These are phyloP conservation scores for Aureobasidium uvarum DNA, from an alignment of 2,329 filamentous ascomycete genomes.

Conservation along the genomic window DNA sequence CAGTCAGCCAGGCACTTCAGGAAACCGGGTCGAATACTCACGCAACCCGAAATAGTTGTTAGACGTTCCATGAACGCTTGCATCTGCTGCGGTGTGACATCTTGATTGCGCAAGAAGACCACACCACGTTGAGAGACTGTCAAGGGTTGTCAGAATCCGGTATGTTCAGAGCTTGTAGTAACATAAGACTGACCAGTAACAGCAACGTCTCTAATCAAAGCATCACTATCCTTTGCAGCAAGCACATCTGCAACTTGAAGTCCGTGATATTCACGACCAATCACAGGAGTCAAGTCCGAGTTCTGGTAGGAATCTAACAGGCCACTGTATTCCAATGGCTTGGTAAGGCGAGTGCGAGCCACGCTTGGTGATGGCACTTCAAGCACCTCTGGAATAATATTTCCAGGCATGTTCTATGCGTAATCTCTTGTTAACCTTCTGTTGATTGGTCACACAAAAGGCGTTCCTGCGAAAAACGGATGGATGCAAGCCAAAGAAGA, in stretches of 20 bases:
- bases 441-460: constrained; percentile 6
- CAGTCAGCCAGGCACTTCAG: constrained; percentile 4
- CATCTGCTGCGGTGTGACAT: constrained; percentile 48
- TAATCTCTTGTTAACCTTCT: not conserved
- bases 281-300: constrained; percentile 25
- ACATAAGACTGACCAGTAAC: constrained; percentile 16
- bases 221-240: constrained; percentile 28
- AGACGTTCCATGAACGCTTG: constrained; percentile 49
- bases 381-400: constrained; percentile 14
- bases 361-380: constrained; percentile 10
- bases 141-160: not conserved
- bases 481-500: constrained; percentile 9
- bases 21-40: constrained; percentile 30
- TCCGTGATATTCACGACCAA: constrained; percentile 26
- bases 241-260: constrained; percentile 29
- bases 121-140: constrained; percentile 51
- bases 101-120: constrained; percentile 52
- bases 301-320: constrained; percentile 19
- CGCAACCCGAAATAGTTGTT: constrained; percentile 46
- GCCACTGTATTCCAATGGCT: constrained; percentile 25
- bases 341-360: constrained; percentile 21
- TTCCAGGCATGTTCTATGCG: constrained; percentile 20
- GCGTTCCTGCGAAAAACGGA: not conserved
- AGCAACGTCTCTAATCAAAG: constrained; percentile 29
- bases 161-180: not conserved